phyloP scores from a whole-genome alignment of 139 green algal genomes.

The Eudorina sp. region DNA sequence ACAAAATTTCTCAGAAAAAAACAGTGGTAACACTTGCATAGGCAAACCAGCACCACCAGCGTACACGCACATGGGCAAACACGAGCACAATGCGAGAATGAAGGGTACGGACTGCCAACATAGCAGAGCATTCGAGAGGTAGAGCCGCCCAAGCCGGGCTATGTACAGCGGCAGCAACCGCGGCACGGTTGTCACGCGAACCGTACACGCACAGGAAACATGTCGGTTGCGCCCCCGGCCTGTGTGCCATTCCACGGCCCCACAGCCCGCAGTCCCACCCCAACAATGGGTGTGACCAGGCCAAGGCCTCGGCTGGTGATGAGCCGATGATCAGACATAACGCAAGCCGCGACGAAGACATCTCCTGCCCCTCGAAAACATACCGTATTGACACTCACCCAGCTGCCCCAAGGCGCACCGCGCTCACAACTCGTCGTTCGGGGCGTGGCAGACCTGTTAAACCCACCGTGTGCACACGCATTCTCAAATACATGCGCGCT shows the following conservation, averaged over 20 bases:
- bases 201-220: conserved; percentile 25
- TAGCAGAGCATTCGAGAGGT: conserved; percentile 33
- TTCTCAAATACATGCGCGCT: neutral
- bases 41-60: conserved; percentile 28
- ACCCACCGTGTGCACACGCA: neutral
- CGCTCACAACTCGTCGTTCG: neutral
- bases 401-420: conserved; percentile 28
- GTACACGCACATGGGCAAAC: conserved; percentile 21
- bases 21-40: conserved; percentile 6
- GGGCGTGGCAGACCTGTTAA: neutral
- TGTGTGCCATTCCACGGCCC: conserved; percentile 31
- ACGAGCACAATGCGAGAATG: conserved; percentile 41
- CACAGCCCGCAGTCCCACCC: conserved; percentile 25
- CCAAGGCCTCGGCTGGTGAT: conserved; percentile 18
- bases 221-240: neutral
- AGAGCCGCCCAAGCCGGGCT: conserved; percentile 29
- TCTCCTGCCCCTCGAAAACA: conserved; percentile 9
- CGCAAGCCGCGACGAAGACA: conserved; percentile 15
- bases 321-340: neutral
- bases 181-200: neutral
- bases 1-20: neutral
- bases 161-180: conserved; percentile 26
- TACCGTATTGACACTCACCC: neutral
- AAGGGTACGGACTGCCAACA: conserved; percentile 22
- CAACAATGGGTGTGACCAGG: conserved; percentile 3